These are phyloP conservation scores for Neospermospora avenae DNA, from an alignment of 2,329 filamentous ascomycete genomes.

Conservation along the genomic window DNA sequence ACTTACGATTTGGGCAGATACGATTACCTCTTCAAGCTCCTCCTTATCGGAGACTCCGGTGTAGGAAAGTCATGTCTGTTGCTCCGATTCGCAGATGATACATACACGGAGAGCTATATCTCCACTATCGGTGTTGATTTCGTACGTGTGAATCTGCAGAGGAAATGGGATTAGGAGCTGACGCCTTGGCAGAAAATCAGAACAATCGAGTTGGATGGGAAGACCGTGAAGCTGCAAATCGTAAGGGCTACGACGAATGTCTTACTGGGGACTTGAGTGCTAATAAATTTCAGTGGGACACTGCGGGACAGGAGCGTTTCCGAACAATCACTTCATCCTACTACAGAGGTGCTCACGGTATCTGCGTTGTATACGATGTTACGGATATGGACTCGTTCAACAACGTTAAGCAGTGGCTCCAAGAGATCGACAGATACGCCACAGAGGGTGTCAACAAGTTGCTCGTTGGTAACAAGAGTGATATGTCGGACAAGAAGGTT, in stretches of 20 bases:
- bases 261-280: conserved; percentile 13
- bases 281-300: conserved; percentile 77
- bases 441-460: conserved; percentile 99
- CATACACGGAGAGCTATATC: conserved; percentile 99
- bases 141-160: conserved; percentile 51
- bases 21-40: conserved; percentile 99
- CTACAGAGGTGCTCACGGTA: conserved; percentile 98
- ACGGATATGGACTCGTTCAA: conserved; percentile 99
- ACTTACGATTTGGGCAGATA: conserved; percentile 63
- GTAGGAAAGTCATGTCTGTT: conserved; percentile 99
- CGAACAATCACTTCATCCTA: conserved; percentile 99
- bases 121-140: conserved; percentile 99
- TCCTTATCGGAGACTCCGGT: conserved; percentile 99
- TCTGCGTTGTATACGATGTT: conserved; percentile 99
- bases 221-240: conserved; percentile 99
- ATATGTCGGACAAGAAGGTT: conserved; percentile 99
- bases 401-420: conserved; percentile 99
- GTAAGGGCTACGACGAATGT: conserved; percentile 54
- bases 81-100: conserved; percentile 96
- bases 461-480: conserved; percentile 98
- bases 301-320: conserved; percentile 98
- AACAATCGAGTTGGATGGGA: conserved; percentile 98
- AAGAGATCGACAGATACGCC: conserved; percentile 98
- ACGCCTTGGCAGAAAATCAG: conserved; percentile 81
- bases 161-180: conserved; percentile 26